Percentiles rank a stretch among this genome's conserved stretches.
These are phyloP conservation scores for Cercospora zeae-maydis DNA, from an alignment of 2,329 filamentous ascomycete species.

Conservation along the genomic window DNA sequence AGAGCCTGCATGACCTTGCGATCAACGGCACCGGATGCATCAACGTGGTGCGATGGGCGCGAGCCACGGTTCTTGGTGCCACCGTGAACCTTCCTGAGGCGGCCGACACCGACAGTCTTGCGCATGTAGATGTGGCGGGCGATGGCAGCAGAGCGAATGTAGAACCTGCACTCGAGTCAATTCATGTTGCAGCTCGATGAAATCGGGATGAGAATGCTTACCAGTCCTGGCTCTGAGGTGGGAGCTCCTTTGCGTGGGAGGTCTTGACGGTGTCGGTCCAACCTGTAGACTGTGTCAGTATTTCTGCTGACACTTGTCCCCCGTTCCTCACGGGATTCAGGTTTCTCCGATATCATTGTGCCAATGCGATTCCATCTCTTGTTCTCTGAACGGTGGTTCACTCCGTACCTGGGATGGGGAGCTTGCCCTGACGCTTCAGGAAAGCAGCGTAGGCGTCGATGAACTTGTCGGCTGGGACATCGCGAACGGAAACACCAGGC, in stretches of 20 bases:
- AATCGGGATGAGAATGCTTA: constrained; percentile 52
- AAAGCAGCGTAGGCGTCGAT: constrained; percentile 81
- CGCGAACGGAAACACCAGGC: constrained; percentile 77
- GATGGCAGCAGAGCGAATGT: constrained; percentile 85
- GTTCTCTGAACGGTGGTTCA: constrained; percentile 21
- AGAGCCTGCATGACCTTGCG: constrained; percentile 96
- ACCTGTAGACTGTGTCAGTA: constrained; percentile 59
- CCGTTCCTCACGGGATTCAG: constrained; percentile 54
- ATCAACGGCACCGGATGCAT: constrained; percentile 92
- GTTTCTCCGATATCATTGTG: constrained; percentile 32
- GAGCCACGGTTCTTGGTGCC: constrained; percentile 88
- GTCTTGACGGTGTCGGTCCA: constrained; percentile 99
- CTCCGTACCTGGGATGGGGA: constrained; percentile 76
- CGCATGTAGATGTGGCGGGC: constrained; percentile 98
- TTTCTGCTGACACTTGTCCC: constrained; percentile 43
- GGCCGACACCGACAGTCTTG: constrained; percentile 98
- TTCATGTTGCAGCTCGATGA: not conserved
- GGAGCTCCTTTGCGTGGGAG: constrained; percentile 91
- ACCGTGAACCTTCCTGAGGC: constrained; percentile 94
- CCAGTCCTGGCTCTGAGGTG: constrained; percentile 98
- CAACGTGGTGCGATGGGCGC: constrained; percentile 88
- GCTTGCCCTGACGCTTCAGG: constrained; percentile 92
- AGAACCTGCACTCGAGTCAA: constrained; percentile 51
- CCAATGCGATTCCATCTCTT: constrained; percentile 16
- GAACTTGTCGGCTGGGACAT: constrained; percentile 89